Evolutionary conservation across 139 green algal genomes (phyloP).

Genomic region (Picochlorum sp.): DNA sequence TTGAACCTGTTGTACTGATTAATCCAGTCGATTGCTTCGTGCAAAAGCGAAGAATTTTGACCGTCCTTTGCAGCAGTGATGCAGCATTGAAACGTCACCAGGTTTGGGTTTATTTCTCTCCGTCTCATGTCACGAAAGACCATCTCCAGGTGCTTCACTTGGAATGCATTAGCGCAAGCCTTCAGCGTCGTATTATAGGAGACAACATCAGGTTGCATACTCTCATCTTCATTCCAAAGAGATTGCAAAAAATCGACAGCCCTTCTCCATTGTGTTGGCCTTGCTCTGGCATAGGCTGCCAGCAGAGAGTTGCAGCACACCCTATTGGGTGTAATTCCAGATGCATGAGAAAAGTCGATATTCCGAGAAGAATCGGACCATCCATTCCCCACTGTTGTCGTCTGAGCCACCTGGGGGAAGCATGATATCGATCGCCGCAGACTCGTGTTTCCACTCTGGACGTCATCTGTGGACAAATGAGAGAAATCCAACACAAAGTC

Average conservation of each 20-base stretch:
- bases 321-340: constrained; percentile 42
- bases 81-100: constrained; percentile 62
- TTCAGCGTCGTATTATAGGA: constrained; percentile 82
- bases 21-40: constrained; percentile 38
- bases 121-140: constrained; percentile 24
- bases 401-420: constrained; percentile 11
- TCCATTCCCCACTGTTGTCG: background rate
- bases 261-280: constrained; percentile 49
- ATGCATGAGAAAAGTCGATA: constrained; percentile 33
- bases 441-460: background rate
- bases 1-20: constrained; percentile 49
- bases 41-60: constrained; percentile 1
- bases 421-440: constrained; percentile 26
- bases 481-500: no score
- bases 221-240: constrained; percentile 58
- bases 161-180: constrained; percentile 60
- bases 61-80: constrained; percentile 48
- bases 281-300: constrained; percentile 67
- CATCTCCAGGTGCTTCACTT: constrained; percentile 45
- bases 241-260: constrained; percentile 57
- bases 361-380: constrained; percentile 1
- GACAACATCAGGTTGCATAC: constrained; percentile 67
- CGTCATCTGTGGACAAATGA: no score
- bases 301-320: constrained; percentile 87
- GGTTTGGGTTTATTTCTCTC: constrained; percentile 51